Evolutionary conservation across 305 asterid genomes (phyloP), one percentile per base, ranked within the genome.

Genomic region (Fraxinus sp.): DNA sequence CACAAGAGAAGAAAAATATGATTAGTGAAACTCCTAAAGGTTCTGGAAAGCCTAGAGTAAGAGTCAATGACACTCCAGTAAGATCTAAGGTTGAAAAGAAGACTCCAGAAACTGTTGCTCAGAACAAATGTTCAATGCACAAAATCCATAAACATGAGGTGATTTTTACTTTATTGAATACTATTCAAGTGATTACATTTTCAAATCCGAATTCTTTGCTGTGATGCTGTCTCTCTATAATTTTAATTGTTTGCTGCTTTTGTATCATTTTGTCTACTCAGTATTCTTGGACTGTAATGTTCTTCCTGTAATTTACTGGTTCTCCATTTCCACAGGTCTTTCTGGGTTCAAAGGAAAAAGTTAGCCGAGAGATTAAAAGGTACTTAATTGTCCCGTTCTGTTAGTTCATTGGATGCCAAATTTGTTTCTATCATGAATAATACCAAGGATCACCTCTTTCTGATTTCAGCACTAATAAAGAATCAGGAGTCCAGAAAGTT

Each of bases 101-200:
- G 46, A 73, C 68, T 80, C 71, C 80, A 7, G 71, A 70, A 9
- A 80, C 88, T 82, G 68, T 82, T 68, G 49, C 83, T 82, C 78
- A 85, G 59, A 82, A 49, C 68, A 82, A 85, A 68, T 37, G 36
- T 55, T 70, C 89, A 79, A 81, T 71, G 22, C 80, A 76, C 13
- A 87, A 80, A 85, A 81, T 83, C 52, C 57, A 84, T 24, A 91
- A 83, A 80, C 7, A 55, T 30, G 89, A 89, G 96, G 98, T 94
- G 71, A 72, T 59, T 77, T 77, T 74, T 79, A 66, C 76, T 13
- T 78, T 33, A 28, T 49, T 26, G 55, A 55, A 44, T 70, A 30
- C 76, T 80, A 49, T 72, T 24, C 71, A 14, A 32, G 44, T 73
- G 64, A 55, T 33, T 59, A 2, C 14, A 52, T 68, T 14, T 14